Percentiles rank a stretch among this genome's conserved stretches.
phyloP scores from a whole-genome alignment of 331 rosid genomes.

The Prunus yedoensis region DNA sequence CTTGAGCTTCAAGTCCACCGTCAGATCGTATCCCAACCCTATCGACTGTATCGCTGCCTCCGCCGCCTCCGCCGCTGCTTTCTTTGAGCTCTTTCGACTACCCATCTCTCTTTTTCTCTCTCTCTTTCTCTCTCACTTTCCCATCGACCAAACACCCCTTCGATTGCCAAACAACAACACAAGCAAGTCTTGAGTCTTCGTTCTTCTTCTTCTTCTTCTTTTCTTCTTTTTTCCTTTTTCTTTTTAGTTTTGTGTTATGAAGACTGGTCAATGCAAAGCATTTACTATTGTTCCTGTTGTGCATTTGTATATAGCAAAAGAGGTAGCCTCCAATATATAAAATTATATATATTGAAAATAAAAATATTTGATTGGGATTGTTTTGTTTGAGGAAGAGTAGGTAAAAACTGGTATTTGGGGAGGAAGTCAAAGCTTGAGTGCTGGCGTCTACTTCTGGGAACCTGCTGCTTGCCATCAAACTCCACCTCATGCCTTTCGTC shows the following conservation, averaged over 20 bases:
- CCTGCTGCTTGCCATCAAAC: background rate
- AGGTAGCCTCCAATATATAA: too few relatives aligned
- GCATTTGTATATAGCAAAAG: background rate
- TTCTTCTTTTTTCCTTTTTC: background rate
- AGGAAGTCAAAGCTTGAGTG: constrained; percentile 30
- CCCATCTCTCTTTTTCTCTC: background rate
- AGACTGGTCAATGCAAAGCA: background rate
- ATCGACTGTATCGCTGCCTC: constrained; percentile 43
- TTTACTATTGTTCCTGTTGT: background rate
- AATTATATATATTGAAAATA: too few relatives aligned
- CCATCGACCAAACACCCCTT: background rate
- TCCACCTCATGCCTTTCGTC: constrained; percentile 5
- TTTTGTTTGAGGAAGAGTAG: background rate
- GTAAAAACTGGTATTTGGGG: background rate
- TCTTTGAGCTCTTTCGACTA: constrained; percentile 9
- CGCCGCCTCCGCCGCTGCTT: constrained; percentile 39
- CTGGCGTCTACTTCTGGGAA: constrained; percentile 16
- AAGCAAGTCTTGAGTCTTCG: background rate
- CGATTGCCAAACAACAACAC: background rate
- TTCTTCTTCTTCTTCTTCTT: background rate
- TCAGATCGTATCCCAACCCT: constrained; percentile 74
- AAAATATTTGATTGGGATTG: background rate
- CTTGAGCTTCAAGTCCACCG: constrained; percentile 64
- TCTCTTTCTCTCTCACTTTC: background rate
- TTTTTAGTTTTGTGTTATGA: background rate